phyloP scores from a whole-genome alignment of 192 early-diverging fungal genomes.

The Backusella parvicylindrica region DNA sequence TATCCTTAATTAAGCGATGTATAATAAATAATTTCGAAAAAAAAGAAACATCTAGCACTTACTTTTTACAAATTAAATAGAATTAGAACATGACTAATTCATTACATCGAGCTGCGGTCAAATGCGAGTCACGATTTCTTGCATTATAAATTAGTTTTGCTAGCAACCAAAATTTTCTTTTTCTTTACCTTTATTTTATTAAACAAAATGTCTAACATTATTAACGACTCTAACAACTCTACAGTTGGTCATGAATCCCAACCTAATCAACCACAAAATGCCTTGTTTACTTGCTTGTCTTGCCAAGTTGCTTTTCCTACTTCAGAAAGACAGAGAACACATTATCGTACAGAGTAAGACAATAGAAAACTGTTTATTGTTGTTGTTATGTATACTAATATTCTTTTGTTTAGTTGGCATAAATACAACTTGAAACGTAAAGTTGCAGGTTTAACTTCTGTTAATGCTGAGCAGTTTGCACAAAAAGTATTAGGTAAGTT shows the following conservation, averaged over 20 bases:
- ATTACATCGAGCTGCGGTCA: background rate
- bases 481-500: slow-evolving; percentile 57
- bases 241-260: background rate
- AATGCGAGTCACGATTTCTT: background rate
- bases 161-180: background rate
- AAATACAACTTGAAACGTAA: slow-evolving; percentile 98
- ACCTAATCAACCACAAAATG: background rate
- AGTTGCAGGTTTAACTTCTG: slow-evolving; percentile 82
- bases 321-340: slow-evolving; percentile 86
- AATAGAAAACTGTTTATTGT: background rate
- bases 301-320: slow-evolving; percentile 94
- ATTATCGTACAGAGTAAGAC: slow-evolving; percentile 84
- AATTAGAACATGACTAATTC: background rate
- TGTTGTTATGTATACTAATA: background rate
- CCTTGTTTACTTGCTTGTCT: slow-evolving; percentile 77
- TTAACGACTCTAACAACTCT: background rate
- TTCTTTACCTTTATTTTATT: background rate
- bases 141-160: background rate
- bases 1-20: background rate
- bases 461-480: slow-evolving; percentile 84
- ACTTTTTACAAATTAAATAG: background rate
- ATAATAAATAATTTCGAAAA: background rate
- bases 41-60: background rate
- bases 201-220: background rate
- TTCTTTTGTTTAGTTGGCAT: slow-evolving; percentile 71